phyloP scores from a whole-genome alignment of 2,329 filamentous ascomycete species.

The Pseudogymnoascus sp. region DNA sequence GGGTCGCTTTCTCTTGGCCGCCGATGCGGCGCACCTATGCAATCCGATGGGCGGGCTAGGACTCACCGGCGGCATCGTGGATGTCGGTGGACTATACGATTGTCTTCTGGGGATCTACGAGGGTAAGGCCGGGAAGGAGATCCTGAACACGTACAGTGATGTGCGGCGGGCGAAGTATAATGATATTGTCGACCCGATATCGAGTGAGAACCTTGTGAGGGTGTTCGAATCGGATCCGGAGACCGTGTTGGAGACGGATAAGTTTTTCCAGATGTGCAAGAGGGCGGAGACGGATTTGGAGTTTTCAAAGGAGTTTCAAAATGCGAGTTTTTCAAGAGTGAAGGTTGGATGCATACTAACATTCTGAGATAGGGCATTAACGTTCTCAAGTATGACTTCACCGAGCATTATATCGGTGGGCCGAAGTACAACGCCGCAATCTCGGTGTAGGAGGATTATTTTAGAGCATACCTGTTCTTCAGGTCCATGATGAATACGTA shows the following conservation, averaged over 20 bases:
- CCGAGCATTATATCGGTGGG: slow-evolving; percentile 23
- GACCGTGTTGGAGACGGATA: slow-evolving; percentile 28
- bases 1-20: too few relatives aligned
- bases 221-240: slow-evolving; percentile 29
- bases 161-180: slow-evolving; percentile 30
- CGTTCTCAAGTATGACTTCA: slow-evolving; percentile 28
- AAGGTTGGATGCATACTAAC: not conserved
- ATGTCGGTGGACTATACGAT: too few relatives aligned
- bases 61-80: too few relatives aligned
- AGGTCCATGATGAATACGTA: too few relatives aligned
- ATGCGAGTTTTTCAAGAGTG: slow-evolving; percentile 18
- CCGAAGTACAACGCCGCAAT: not conserved
- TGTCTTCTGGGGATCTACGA: slow-evolving; percentile 25
- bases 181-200: slow-evolving; percentile 32
- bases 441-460: too few relatives aligned
- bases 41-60: too few relatives aligned
- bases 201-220: slow-evolving; percentile 33
- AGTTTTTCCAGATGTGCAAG: slow-evolving; percentile 29
- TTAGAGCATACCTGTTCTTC: too few relatives aligned
- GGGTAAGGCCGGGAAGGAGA: slow-evolving; percentile 27
- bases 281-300: slow-evolving; percentile 26
- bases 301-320: slow-evolving; percentile 23
- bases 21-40: too few relatives aligned
- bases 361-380: slow-evolving; percentile 21
- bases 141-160: slow-evolving; percentile 32